Conservation (phyloP, 441 rosid genomes). For the Kokia cookei region DNA sequence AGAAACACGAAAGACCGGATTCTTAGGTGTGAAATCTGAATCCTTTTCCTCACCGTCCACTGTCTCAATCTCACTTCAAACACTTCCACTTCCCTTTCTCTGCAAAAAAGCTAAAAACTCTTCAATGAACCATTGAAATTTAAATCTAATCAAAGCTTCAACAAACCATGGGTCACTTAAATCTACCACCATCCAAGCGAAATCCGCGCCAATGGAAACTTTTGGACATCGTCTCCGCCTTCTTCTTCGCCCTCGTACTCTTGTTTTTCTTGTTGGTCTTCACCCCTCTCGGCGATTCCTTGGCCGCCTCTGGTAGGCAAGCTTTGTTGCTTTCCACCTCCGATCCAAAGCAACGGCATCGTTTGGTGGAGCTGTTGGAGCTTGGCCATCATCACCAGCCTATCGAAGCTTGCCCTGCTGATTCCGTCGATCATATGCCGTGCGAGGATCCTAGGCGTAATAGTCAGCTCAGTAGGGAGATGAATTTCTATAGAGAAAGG, state of each 20-base stretch:
- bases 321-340: constrained; percentile 66
- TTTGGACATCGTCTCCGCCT: constrained; percentile 76
- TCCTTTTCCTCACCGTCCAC: no score
- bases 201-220: constrained; percentile 79
- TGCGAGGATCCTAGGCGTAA: constrained; percentile 26
- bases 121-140: neutral
- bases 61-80: neutral
- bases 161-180: constrained; percentile 58
- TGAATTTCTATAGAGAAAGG: constrained; percentile 91
- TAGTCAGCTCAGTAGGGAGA: constrained; percentile 87
- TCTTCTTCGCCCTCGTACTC: constrained; percentile 68
- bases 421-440: constrained; percentile 84
- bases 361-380: constrained; percentile 58
- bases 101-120: neutral
- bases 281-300: constrained; percentile 94
- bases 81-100: neutral
- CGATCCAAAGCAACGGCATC: constrained; percentile 84
- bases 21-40: neutral
- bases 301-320: constrained; percentile 90
- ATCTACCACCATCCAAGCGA: constrained; percentile 63
- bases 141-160: constrained; percentile 12
- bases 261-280: constrained; percentile 80
- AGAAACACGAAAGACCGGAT: neutral
- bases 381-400: constrained; percentile 52
- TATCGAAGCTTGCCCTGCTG: constrained; percentile 68